Conservation (phyloP, 768 basidiomycete genomes). For the Mycena rosella region DNA sequence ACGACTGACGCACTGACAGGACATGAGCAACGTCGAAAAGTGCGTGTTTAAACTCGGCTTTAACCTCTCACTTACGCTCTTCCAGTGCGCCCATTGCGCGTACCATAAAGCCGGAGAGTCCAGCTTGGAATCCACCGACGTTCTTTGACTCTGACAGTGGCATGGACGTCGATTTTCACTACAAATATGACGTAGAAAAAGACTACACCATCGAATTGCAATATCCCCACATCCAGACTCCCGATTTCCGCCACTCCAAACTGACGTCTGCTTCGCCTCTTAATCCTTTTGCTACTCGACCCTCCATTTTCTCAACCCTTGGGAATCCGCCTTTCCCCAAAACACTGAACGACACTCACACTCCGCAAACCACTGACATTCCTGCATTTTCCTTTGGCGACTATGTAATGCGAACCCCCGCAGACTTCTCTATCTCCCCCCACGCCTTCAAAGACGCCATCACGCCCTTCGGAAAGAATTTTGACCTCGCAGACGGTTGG, state of each 20-base stretch:
- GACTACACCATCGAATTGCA: conserved; percentile 20
- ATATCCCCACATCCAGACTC: conserved; percentile 22
- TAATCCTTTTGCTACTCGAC: background rate
- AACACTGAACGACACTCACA: background rate
- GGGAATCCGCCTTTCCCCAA: background rate
- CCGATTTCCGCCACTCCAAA: conserved; percentile 7
- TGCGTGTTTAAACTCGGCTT: background rate
- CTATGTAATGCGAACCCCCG: conserved; percentile 11
- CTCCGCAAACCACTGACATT: background rate
- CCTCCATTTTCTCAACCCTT: background rate
- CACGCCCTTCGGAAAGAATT: conserved; percentile 24
- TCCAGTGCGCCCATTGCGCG: background rate
- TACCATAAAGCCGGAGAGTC: background rate
- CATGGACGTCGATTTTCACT: conserved; percentile 17
- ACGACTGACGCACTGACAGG: background rate
- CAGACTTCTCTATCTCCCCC: conserved; percentile 6
- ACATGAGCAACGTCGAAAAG: conserved; percentile 22
- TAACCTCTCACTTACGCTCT: background rate
- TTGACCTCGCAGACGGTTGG: conserved; percentile 31
- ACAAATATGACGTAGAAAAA: background rate
- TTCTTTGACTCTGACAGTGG: background rate
- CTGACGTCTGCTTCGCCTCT: conserved; percentile 1
- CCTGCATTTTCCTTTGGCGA: background rate
- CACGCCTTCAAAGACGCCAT: conserved; percentile 4
- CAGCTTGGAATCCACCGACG: conserved; percentile 15